Evolutionary conservation across 163 green algal genomes (phyloP), one percentile per base, ranked within the genome.

Genomic region (Scenedesmus sp.): DNA sequence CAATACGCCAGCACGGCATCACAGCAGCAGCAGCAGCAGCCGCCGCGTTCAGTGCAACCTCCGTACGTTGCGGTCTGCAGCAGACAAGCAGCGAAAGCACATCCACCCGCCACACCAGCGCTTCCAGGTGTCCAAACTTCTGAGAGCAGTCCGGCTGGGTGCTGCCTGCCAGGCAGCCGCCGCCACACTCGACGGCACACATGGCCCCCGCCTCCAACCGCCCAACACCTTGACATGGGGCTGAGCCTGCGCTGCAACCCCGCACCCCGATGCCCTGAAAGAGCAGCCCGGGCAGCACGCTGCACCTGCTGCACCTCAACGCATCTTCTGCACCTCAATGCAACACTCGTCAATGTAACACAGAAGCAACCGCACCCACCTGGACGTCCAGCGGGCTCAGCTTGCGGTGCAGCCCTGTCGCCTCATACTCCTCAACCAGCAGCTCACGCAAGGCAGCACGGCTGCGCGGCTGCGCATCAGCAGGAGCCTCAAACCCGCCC

Each of bases 361-460:
- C 44, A 16, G 5, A 51, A 40, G 3, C 40, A 83, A 56, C 44
- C 49, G 2, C 82, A 56, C 65, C 10, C 53, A 94, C 93, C 91
- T 95, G 90, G 16, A 96, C 10, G 90, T 97, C 95, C 61, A 95
- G 87, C n/a, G 92, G 85, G 18, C 90, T 95, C 18, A 97, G 93
- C 85, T 93, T 93, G 72, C 95, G 90, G 22, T 82, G 88, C 51
- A 96, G 88, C 35, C 95, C 95, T 2, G 93, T 94, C 37, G 42
- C 76, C 83, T 95, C 95, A 73, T 97, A 97, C 92, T 95, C 93
- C 65, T 96, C 92, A 26, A 94, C 26, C 49, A 96, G 94, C 85
- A 92, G 93, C 26, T 95, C 93, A 18, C 93, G 86, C 85, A 96
- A 83, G 0, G 94, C 93, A 56, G 37, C 46, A 51, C 83, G 30